These are phyloP conservation scores for Cyclotella sp. DNA, from an alignment of 108 stramenopile genomes.

Conservation along the genomic window DNA sequence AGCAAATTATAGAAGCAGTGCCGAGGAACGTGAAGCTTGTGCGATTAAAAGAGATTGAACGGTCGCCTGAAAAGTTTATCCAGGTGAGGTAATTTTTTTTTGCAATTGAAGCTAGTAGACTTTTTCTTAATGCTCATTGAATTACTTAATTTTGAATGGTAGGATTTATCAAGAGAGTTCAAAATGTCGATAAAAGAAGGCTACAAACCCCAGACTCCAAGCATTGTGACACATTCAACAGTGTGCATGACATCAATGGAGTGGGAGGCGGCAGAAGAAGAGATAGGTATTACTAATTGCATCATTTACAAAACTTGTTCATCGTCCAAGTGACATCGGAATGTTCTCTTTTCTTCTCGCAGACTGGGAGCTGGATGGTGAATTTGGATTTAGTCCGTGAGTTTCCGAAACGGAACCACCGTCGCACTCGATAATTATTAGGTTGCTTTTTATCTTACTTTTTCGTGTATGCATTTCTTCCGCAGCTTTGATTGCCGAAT, in stretches of 20 bases:
- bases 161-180: constrained; percentile 34
- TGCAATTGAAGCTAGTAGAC: not conserved
- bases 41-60: constrained; percentile 48
- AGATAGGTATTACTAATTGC: constrained; percentile 17
- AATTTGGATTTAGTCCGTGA: constrained; percentile 49
- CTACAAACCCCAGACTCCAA: constrained; percentile 25
- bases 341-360: not conserved
- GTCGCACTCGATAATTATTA: not conserved
- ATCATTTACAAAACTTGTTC: not conserved
- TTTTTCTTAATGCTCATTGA: not conserved
- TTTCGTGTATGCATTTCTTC: not conserved
- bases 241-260: constrained; percentile 44
- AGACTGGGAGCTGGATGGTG: constrained; percentile 44
- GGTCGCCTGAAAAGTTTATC: constrained; percentile 48
- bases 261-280: constrained; percentile 43
- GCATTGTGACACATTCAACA: constrained; percentile 38
- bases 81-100: constrained; percentile 11
- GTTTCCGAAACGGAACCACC: not conserved
- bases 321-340: not conserved
- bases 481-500: constrained; percentile 45
- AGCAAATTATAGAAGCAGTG: constrained; percentile 42
- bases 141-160: not conserved
- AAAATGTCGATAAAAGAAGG: constrained; percentile 33
- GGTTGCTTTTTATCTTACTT: not conserved
- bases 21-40: constrained; percentile 53